A percentile compares a stretch with the other conserved stretches of the same genome.
These are phyloP conservation scores for Firmiana major DNA, from an alignment of 345 rosid genomes.

Conservation along the genomic window DNA sequence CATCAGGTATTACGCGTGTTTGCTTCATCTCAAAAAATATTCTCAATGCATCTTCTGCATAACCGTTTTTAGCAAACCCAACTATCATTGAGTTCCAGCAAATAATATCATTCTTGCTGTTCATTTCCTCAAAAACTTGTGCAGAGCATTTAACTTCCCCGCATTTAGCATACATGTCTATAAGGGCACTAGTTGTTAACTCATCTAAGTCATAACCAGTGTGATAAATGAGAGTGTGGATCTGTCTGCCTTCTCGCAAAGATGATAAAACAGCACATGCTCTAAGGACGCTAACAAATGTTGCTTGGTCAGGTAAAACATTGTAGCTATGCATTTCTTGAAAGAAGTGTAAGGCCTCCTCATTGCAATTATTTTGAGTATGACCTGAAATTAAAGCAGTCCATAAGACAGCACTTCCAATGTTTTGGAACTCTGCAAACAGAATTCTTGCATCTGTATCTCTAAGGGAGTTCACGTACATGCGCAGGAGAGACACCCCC, in stretches of 20 bases:
- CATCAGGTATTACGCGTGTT: slow-evolving; percentile 59
- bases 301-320: slow-evolving; percentile 79
- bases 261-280: slow-evolving; percentile 74
- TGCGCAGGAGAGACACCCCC: slow-evolving; percentile 65
- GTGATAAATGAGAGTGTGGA: slow-evolving; percentile 66
- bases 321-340: slow-evolving; percentile 56
- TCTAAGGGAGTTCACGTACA: slow-evolving; percentile 65
- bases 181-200: slow-evolving; percentile 63
- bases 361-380: slow-evolving; percentile 60
- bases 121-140: slow-evolving; percentile 65
- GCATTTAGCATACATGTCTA: slow-evolving; percentile 98
- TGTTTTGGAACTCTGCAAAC: slow-evolving; percentile 52
- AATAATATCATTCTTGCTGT: slow-evolving; percentile 41
- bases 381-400: slow-evolving; percentile 85
- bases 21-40: slow-evolving; percentile 60
- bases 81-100: slow-evolving; percentile 94
- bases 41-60: slow-evolving; percentile 74
- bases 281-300: slow-evolving; percentile 78
- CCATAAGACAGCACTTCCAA: slow-evolving; percentile 65
- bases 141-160: slow-evolving; percentile 68
- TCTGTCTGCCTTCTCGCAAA: slow-evolving; percentile 54
- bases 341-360: slow-evolving; percentile 62
- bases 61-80: slow-evolving; percentile 88
- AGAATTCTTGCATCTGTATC: slow-evolving; percentile 51
- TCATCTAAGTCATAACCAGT: slow-evolving; percentile 71